phyloP scores from a whole-genome alignment of 352 stramenopile species.

The Globisporangium cederbergense region DNA sequence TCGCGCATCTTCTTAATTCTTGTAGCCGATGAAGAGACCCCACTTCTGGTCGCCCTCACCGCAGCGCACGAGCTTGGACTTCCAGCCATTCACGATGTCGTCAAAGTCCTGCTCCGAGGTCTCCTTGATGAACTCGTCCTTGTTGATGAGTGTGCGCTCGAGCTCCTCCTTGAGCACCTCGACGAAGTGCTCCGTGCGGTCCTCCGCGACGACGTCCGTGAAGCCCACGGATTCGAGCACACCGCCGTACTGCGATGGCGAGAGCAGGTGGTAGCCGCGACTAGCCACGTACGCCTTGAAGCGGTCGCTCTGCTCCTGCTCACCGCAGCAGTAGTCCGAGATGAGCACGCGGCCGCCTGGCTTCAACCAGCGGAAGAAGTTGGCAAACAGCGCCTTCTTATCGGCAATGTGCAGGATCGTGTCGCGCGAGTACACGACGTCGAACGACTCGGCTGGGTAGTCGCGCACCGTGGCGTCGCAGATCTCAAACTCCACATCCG shows the following conservation, averaged over 20 bases:
- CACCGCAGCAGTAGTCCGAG: conserved; percentile 61
- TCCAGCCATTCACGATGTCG: conserved; percentile 67
- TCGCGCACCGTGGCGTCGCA: conserved; percentile 61
- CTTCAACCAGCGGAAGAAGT: conserved; percentile 43
- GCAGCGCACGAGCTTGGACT: conserved; percentile 64
- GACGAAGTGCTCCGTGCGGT: conserved; percentile 69
- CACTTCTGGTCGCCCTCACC: conserved; percentile 72
- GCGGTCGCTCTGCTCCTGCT: conserved; percentile 40
- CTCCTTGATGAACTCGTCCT: conserved; percentile 64
- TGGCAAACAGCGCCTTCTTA: conserved; percentile 36
- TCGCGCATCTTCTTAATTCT: conserved; percentile 25
- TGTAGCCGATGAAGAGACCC: conserved; percentile 68
- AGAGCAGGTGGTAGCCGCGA: conserved; percentile 66
- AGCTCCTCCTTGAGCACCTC: conserved; percentile 63
- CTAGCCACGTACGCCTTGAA: conserved; percentile 60
- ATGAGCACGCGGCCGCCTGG: conserved; percentile 41
- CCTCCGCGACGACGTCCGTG: conserved; percentile 46
- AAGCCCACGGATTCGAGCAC: conserved; percentile 54
- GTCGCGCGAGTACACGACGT: conserved; percentile 50
- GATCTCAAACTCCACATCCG: conserved; percentile 71
- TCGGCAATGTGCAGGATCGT: conserved; percentile 45
- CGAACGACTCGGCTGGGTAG: conserved; percentile 57
- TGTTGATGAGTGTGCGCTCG: conserved; percentile 44
- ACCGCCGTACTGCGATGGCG: conserved; percentile 52
- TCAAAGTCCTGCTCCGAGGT: conserved; percentile 65